These are phyloP conservation scores for Talaromyces sp. DNA, from an alignment of 2,329 filamentous ascomycete genomes.

Conservation along the genomic window DNA sequence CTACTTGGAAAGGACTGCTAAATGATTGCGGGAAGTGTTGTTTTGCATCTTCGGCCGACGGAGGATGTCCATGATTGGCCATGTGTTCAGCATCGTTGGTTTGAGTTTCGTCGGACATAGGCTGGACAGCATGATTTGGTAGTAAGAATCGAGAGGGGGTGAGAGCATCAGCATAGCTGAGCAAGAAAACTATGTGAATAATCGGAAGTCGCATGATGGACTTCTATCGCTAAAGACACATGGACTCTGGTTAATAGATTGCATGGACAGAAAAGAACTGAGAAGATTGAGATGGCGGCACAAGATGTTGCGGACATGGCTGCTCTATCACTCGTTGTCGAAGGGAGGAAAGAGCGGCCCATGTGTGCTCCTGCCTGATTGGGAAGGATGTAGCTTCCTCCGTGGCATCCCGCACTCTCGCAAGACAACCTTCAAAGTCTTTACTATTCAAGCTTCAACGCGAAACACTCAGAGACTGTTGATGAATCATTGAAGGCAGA, in stretches of 20 bases:
- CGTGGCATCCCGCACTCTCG: not conserved
- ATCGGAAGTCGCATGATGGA: not conserved
- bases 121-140: not conserved
- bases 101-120: not conserved
- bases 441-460: not conserved
- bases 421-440: not conserved
- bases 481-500: not conserved
- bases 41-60: not conserved
- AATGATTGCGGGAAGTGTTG: constrained; percentile 28
- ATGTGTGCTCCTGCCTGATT: not conserved
- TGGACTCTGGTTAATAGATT: not conserved
- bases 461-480: not conserved
- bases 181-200: not conserved
- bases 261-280: not conserved
- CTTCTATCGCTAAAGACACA: not conserved
- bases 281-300: not conserved
- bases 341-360: not conserved
- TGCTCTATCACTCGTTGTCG: not conserved
- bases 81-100: constrained; percentile 11
- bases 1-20: constrained; percentile 45
- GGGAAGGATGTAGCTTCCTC: not conserved
- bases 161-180: not conserved
- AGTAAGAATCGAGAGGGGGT: not conserved
- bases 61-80: constrained; percentile 17
- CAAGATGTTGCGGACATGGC: not conserved